Conservation (phyloP, 306 rosid species). For the Corylus heterophylla region DNA sequence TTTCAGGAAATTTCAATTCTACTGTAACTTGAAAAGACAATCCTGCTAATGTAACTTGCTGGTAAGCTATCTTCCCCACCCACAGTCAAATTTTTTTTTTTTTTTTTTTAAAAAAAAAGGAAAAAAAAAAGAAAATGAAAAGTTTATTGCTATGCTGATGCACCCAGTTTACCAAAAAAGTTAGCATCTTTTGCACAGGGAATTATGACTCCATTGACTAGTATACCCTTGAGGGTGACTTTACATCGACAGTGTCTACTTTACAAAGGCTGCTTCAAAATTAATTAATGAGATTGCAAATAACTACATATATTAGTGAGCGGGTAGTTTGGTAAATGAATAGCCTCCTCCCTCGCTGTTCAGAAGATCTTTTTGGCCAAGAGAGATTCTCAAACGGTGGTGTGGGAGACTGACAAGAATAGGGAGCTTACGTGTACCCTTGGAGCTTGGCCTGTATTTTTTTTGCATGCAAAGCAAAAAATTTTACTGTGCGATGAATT, state of each 20-base stretch:
- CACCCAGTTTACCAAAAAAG: slow-evolving; percentile 72
- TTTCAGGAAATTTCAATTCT: no score
- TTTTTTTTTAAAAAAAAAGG: no score
- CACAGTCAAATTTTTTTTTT: neutral
- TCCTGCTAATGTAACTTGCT: slow-evolving; percentile 34
- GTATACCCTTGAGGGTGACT: slow-evolving; percentile 85
- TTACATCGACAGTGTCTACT: slow-evolving; percentile 75
- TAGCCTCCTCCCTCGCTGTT: neutral
- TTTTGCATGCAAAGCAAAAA: slow-evolving; percentile 65
- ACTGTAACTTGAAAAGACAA: slow-evolving; percentile 43
- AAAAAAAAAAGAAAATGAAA: neutral
- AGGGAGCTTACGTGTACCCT: slow-evolving; percentile 53
- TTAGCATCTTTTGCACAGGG: slow-evolving; percentile 55
- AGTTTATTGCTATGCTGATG: slow-evolving; percentile 49
- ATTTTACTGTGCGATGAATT: slow-evolving; percentile 52
- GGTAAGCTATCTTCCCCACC: neutral
- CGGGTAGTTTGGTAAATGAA: slow-evolving; percentile 58
- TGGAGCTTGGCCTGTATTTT: slow-evolving; percentile 36
- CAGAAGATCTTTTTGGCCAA: neutral
- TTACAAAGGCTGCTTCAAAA: slow-evolving; percentile 80
- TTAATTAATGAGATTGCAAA: slow-evolving; percentile 44
- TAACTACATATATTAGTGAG: slow-evolving; percentile 13
- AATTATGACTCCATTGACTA: slow-evolving; percentile 55
- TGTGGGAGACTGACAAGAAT: slow-evolving; percentile 27
- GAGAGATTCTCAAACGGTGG: slow-evolving; percentile 20